phyloP scores from a whole-genome alignment of 2,329 filamentous ascomycete species.

The Penicillium hesseltinei region DNA sequence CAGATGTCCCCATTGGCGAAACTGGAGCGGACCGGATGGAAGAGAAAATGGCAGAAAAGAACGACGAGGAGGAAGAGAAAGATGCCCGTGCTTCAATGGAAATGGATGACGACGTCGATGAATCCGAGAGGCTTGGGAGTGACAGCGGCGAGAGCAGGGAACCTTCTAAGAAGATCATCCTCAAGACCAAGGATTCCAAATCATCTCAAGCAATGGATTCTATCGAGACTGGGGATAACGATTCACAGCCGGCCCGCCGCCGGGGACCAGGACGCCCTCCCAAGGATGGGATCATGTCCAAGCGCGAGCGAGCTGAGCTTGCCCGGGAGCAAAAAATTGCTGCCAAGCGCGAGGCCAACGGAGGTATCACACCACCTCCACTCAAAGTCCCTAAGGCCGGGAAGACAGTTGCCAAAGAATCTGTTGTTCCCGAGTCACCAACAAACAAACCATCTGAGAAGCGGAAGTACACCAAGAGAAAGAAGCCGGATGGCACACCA shows the following conservation, averaged over 20 bases:
- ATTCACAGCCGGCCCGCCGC: conserved; percentile 41
- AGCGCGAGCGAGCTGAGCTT: conserved; percentile 58
- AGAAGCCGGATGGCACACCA: conserved; percentile 42
- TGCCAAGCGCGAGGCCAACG: conserved; percentile 48
- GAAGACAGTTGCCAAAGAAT: conserved; percentile 33
- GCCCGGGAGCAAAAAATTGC: conserved; percentile 54
- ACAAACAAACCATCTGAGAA: conserved; percentile 45
- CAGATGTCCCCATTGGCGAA: conserved; percentile 50
- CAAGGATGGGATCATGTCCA: conserved; percentile 67
- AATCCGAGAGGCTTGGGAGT: conserved; percentile 26
- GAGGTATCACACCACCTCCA: conserved; percentile 45
- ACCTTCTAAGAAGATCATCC: conserved; percentile 28
- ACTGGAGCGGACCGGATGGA: conserved; percentile 49
- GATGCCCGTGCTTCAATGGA: conserved; percentile 36
- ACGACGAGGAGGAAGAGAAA: conserved; percentile 32
- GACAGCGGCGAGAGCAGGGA: conserved; percentile 31
- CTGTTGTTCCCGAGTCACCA: conserved; percentile 36
- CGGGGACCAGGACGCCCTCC: conserved; percentile 62
- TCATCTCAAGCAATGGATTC: conserved; percentile 28
- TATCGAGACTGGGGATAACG: conserved; percentile 34
- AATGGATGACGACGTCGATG: conserved; percentile 43
- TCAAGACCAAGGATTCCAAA: conserved; percentile 33
- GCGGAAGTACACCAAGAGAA: conserved; percentile 50
- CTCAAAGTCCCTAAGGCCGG: conserved; percentile 31
- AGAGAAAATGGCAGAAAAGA: conserved; percentile 40